phyloP scores from a whole-genome alignment of 805 yeast genomes.

The Nakazawaea pomicola region DNA sequence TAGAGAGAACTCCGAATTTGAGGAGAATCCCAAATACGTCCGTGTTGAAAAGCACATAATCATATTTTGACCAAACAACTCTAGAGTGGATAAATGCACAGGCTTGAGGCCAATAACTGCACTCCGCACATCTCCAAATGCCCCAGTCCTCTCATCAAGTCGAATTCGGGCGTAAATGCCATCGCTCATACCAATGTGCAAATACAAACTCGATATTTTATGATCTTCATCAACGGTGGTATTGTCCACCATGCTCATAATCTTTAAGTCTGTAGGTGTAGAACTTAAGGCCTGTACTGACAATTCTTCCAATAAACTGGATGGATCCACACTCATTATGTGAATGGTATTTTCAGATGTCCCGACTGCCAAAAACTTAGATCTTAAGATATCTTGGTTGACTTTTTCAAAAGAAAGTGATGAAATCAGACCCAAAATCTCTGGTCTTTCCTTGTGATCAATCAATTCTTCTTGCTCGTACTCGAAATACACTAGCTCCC shows the following conservation, averaged over 20 bases:
- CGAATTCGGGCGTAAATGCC: constrained; percentile 71
- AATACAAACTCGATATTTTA: constrained; percentile 23
- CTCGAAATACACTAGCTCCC: constrained; percentile 81
- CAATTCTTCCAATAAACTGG: constrained; percentile 52
- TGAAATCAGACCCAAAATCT: constrained; percentile 46
- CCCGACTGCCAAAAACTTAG: constrained; percentile 65
- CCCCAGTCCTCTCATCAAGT: constrained; percentile 56
- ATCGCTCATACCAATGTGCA: constrained; percentile 79
- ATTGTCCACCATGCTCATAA: constrained; percentile 26
- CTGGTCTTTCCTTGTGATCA: constrained; percentile 63
- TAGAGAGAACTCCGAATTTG: constrained; percentile 31
- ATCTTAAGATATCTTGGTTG: constrained; percentile 39
- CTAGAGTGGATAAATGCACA: constrained; percentile 42
- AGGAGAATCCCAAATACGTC: constrained; percentile 50
- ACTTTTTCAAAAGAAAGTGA: constrained; percentile 38
- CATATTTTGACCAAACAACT: constrained; percentile 25
- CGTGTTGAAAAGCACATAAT: constrained; percentile 48
- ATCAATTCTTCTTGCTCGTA: constrained; percentile 61
- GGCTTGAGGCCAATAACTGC: constrained; percentile 72
- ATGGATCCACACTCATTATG: constrained; percentile 57
- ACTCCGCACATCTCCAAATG: constrained; percentile 56
- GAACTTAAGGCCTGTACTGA: constrained; percentile 66
- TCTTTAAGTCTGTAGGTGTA: constrained; percentile 31
- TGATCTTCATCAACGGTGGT: constrained; percentile 13
- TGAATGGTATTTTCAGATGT: constrained; percentile 66